Evolutionary conservation across 495 filamentous ascomycete species (phyloP).

Genomic region (Trichocladium antarcticum): DNA sequence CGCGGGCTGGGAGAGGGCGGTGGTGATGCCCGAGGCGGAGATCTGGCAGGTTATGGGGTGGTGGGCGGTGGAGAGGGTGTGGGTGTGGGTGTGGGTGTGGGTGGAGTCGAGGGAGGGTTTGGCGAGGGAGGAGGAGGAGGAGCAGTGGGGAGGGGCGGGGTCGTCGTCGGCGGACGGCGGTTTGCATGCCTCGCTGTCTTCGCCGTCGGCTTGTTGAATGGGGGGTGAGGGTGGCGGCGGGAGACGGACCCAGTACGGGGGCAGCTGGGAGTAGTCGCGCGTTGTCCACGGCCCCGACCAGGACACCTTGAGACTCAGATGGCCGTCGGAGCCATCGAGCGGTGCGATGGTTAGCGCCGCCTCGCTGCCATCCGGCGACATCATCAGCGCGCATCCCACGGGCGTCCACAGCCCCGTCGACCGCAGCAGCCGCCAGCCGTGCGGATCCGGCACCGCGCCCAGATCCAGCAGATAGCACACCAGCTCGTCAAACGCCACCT

Average conservation of each 20-base stretch:
- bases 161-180: background rate
- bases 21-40: slow-evolving; percentile 31
- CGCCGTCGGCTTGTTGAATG: slow-evolving; percentile 1
- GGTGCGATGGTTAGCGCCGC: slow-evolving; percentile 45
- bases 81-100: no score
- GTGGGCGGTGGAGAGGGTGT: slow-evolving; percentile 14
- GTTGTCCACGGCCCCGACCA: slow-evolving; percentile 51
- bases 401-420: slow-evolving; percentile 54
- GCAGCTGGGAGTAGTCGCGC: slow-evolving; percentile 41
- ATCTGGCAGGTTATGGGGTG: slow-evolving; percentile 37
- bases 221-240: slow-evolving; percentile 22
- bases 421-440: slow-evolving; percentile 47
- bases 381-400: slow-evolving; percentile 46
- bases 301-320: slow-evolving; percentile 44
- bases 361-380: slow-evolving; percentile 41
- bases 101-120: slow-evolving; percentile 33
- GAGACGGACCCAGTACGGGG: slow-evolving; percentile 52
- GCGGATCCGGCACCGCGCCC: slow-evolving; percentile 48
- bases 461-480: slow-evolving; percentile 51
- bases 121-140: slow-evolving; percentile 5
- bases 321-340: slow-evolving; percentile 51
- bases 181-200: background rate
- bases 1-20: slow-evolving; percentile 28
- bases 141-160: background rate
- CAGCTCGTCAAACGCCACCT: slow-evolving; percentile 51